Base-by-base conservation (phyloP, 768 basidiomycete species). In the Suillus occidentalis region DNA sequence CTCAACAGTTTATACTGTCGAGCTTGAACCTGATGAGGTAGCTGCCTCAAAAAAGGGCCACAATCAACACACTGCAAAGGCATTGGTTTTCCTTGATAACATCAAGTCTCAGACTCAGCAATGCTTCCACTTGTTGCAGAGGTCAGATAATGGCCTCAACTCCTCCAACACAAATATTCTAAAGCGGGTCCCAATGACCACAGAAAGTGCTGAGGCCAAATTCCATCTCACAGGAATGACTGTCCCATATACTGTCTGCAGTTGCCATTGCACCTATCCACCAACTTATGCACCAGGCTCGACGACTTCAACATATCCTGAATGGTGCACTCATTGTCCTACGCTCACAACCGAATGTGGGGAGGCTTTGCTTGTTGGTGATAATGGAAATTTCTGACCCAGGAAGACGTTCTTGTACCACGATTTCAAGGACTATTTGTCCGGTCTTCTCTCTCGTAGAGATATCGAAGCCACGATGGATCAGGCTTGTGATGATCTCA, bases 341-440 rank as follows among this genome's bases (percentile, higher is more conserved):
- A 57, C 37, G 20, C 62, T 53, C 13, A n/a, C 16, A 28, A 31
- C 53, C 12, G 40, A 40, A 39, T 63, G 62, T 37, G 28, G 53
- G 3, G 25, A 63, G 20, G 7, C 14, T 10, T 36, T 63, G 6
- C 25, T 63, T 37, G 36, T 40, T 42, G 6, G n/a, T 12, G 8
- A 31, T n/a, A 37, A 55, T 43, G 62, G 55, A 25, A 20, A 55
- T 3, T 6, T 14, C 22, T 25, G 18, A 3, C 53, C 22, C 2
- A 63, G 49, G 55, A 63, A 45, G 39, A 57, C n/a, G 9, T 64
- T 37, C 7, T 1, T 47, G 39, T 64, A 64, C 25, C 58, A 60
- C 5, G 45, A 64, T 18, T 64, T 64, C 28, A 59, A 59, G 2
- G 45, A 64, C 31, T 31, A 31, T 43, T 60, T 60, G 0, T 10